Conservation (phyloP, 371 early-diverging fungal species). For the Circinella umbellata region DNA sequence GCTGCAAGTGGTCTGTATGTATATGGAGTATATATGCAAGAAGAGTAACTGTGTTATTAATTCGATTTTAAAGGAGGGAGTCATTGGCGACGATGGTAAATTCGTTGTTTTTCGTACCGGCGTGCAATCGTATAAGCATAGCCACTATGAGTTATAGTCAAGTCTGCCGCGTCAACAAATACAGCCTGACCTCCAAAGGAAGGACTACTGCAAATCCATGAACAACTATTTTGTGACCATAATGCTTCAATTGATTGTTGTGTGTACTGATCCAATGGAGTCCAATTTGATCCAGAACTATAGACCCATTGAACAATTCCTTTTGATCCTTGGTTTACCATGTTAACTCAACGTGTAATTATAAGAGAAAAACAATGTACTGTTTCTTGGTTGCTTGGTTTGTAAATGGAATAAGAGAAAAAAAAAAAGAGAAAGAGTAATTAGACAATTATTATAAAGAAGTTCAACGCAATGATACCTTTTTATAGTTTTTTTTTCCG, state of each 20-base stretch:
- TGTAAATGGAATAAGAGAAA: too few relatives aligned
- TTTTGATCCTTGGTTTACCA: background rate
- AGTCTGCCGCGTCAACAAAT: slow-evolving; percentile 25
- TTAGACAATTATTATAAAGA: too few relatives aligned
- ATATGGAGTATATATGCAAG: too few relatives aligned
- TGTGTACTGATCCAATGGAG: slow-evolving; percentile 20
- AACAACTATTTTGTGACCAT: slow-evolving; percentile 19
- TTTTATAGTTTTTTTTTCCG: too few relatives aligned
- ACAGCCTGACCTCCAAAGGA: slow-evolving; percentile 25
- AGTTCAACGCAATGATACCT: too few relatives aligned
- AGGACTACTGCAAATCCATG: slow-evolving; percentile 25
- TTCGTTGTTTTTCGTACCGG: slow-evolving; percentile 12
- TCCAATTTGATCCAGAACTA: slow-evolving; percentile 26
- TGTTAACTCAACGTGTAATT: background rate
- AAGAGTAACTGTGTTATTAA: too few relatives aligned
- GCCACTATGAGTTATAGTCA: slow-evolving; percentile 19
- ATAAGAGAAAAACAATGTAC: too few relatives aligned
- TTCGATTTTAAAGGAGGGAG: too few relatives aligned
- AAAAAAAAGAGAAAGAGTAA: background rate
- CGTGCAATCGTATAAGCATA: slow-evolving; percentile 29
- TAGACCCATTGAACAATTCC: slow-evolving; percentile 27
- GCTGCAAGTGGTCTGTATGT: too few relatives aligned
- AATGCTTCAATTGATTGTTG: slow-evolving; percentile 24
- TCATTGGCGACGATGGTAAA: background rate
- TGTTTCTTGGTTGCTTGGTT: too few relatives aligned